These are phyloP conservation scores for Tephrocybe sp. DNA, from an alignment of 768 basidiomycete genomes.

Conservation along the genomic window DNA sequence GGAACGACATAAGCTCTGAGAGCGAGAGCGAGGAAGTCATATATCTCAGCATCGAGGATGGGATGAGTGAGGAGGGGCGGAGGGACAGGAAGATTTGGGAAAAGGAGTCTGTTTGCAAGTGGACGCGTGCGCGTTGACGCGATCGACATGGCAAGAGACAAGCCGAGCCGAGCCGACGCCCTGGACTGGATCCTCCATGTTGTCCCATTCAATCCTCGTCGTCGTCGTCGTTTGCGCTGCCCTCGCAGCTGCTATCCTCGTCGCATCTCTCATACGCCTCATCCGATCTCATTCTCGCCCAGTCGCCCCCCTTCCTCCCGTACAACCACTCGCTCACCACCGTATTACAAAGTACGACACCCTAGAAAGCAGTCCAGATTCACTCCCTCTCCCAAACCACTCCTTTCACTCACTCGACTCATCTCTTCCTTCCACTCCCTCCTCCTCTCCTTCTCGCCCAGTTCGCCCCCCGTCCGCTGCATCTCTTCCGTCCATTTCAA, in stretches of 20 bases:
- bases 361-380: conserved; percentile 3
- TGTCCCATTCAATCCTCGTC: conserved; percentile 42
- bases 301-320: conserved; percentile 52
- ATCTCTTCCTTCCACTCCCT: conserved; percentile 16
- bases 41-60: conserved; percentile 66
- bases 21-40: conserved; percentile 77
- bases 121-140: conserved; percentile 25
- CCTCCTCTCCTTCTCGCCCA: conserved; percentile 6
- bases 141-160: conserved; percentile 17
- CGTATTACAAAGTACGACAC: conserved; percentile 41
- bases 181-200: conserved; percentile 16
- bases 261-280: conserved; percentile 35
- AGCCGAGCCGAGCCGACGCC: conserved; percentile 6
- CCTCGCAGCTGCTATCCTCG: conserved; percentile 36
- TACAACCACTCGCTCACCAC: conserved; percentile 63
- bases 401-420: conserved; percentile 14
- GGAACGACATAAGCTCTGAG: conserved; percentile 77
- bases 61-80: conserved; percentile 42
- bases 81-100: conserved; percentile 47
- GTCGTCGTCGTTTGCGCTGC: conserved; percentile 45
- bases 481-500: conserved; percentile 21
- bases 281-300: conserved; percentile 27
- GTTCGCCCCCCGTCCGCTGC: conserved; percentile 26
- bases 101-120: conserved; percentile 60
- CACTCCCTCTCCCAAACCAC: not conserved